Base-by-base conservation (phyloP, 768 basidiomycete species). In the Sistotremastrum suecicum region DNA sequence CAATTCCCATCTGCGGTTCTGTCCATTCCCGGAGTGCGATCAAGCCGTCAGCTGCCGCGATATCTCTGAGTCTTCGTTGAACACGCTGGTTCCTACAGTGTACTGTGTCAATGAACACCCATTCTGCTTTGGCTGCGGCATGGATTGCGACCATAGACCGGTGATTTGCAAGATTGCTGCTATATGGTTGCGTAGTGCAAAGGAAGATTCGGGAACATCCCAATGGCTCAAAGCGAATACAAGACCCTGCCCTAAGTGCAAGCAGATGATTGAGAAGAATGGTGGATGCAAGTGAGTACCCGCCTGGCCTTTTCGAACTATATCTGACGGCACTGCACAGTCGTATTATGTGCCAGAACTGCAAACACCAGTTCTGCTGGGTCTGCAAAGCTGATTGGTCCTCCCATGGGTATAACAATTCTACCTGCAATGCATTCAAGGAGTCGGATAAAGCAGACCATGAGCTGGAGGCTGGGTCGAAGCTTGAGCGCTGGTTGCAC, bases 201-300 rank as follows among this genome's bases (percentile, higher is more conserved):
- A 48, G 31, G 51, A 52, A n/a, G 51, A 52, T 43, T 34, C 50
- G 7, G 51, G 51, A 12, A 52, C 45, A 5, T 10, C 45, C n/a
- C 40, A 50, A 33, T 52, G 51, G 51, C 50, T 52, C 41, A 38
- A 46, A 32, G 51, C 51, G 30, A 52, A 52, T 33, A 52, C 51
- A n/a, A 51, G 50, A 42, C 43, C 12, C 36, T 52, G 51, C 47
- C 51, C 51, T 3, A 42, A 47, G 29, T 52, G 51, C 34, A 20
- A 43, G 7, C 43, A 52, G n/a, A 51, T 36, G 30, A 50, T 48
- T 39, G 51, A 52, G 38, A 52, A 52, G 38, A 43, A 38, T 32
- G 51, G 51, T 7, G 51, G 51, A 30, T 52, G 51, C 51, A 52
- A 50, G 51, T 52, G 38, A 4, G 51, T 52, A 7, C 7, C 7